phyloP scores from a whole-genome alignment of 108 stramenopile species.

The Fistulifera pelliculosa region DNA sequence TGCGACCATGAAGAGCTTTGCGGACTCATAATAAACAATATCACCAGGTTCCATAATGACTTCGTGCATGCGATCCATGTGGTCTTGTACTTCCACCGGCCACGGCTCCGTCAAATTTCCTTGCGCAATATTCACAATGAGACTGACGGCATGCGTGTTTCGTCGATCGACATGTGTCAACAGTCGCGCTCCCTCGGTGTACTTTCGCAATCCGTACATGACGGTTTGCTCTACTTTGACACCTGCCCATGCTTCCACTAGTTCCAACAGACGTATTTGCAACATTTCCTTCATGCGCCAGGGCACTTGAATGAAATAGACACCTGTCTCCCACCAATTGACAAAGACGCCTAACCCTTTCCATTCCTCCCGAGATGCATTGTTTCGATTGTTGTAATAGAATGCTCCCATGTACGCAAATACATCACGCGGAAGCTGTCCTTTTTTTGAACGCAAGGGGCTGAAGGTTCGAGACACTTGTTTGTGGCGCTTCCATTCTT shows the following conservation, averaged over 20 bases:
- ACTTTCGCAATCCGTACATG: constrained; percentile 84
- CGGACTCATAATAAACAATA: constrained; percentile 85
- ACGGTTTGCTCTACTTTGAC: constrained; percentile 55
- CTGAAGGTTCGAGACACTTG: constrained; percentile 47
- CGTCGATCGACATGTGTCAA: constrained; percentile 84
- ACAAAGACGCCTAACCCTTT: constrained; percentile 66
- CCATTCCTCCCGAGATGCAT: constrained; percentile 71
- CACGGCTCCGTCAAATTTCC: constrained; percentile 85
- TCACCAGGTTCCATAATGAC: constrained; percentile 83
- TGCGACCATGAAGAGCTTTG: constrained; percentile 85
- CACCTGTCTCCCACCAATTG: constrained; percentile 84
- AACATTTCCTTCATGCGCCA: constrained; percentile 55
- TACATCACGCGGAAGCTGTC: constrained; percentile 54
- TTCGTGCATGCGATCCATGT: constrained; percentile 78
- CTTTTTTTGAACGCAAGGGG: constrained; percentile 56
- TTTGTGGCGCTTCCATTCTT: constrained; percentile 48
- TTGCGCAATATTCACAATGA: constrained; percentile 78
- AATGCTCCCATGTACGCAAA: constrained; percentile 72
- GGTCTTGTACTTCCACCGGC: constrained; percentile 87
- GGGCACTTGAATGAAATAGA: constrained; percentile 64
- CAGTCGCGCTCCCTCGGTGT: constrained; percentile 58
- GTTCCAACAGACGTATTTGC: constrained; percentile 51
- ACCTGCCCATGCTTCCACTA: constrained; percentile 86
- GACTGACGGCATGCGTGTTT: constrained; percentile 54
- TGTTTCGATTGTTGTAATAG: constrained; percentile 71